Percentiles rank a stretch among this genome's conserved stretches.
phyloP scores from a whole-genome alignment of 805 yeast species.

The Cyberlindnera samutprakarnensis region DNA sequence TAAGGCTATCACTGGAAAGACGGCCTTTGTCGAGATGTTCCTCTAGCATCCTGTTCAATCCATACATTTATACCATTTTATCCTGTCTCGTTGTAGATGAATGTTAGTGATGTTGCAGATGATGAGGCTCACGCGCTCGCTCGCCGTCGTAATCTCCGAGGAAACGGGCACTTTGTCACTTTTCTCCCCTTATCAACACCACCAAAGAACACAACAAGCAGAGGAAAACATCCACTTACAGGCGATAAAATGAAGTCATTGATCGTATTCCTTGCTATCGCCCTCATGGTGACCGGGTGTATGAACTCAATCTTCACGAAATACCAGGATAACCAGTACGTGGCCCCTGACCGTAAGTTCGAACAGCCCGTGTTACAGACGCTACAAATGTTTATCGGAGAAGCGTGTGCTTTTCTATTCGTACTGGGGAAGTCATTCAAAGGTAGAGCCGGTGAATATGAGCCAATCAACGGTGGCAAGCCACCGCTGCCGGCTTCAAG shows the following conservation, averaged over 20 bases:
- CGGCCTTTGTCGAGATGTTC: constrained; percentile 49
- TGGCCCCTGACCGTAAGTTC: constrained; percentile 41
- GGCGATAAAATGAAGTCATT: constrained; percentile 14
- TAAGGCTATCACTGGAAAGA: constrained; percentile 34
- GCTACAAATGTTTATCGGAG: constrained; percentile 76
- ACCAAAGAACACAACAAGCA: no score
- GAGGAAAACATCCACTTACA: no score
- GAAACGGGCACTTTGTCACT: no score
- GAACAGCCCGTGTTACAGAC: constrained; percentile 80
- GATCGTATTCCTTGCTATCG: constrained; percentile 23
- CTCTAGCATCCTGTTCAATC: no score
- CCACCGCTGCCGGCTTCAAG: constrained; percentile 19
- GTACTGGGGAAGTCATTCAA: constrained; percentile 21
- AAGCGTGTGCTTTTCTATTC: constrained; percentile 41
- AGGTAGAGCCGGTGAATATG: not conserved
- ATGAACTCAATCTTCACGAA: constrained; percentile 69
- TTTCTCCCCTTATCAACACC: no score
- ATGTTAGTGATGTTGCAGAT: no score
- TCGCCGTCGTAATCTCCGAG: no score
- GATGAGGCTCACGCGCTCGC: no score
- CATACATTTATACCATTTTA: no score
- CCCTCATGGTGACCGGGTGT: constrained; percentile 63
- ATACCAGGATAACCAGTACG: constrained; percentile 70
- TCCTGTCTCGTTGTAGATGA: no score
- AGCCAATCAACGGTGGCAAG: constrained; percentile 2